Conservation (phyloP, 2,329 filamentous ascomycete genomes). For the Alternaria triticina region DNA sequence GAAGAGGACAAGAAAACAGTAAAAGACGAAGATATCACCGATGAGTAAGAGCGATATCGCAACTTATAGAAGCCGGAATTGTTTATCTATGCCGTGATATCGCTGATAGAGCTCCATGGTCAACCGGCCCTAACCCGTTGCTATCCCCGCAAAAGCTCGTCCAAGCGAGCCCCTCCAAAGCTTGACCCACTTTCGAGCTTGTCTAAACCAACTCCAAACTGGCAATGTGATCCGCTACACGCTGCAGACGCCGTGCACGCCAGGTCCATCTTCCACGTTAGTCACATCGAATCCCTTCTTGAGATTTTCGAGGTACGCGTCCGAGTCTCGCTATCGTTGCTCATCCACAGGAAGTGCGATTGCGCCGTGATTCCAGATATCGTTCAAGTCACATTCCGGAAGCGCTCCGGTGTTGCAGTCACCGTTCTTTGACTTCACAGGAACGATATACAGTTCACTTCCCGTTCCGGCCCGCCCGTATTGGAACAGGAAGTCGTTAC, state of each 20-base stretch:
- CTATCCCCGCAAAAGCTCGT: slow-evolving; percentile 26
- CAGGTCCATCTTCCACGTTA: background rate
- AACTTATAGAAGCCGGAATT: slow-evolving; percentile 10
- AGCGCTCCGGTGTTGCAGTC: background rate
- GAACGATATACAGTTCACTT: background rate
- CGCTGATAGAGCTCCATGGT: slow-evolving; percentile 12
- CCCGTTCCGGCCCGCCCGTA: background rate
- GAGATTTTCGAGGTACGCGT: background rate
- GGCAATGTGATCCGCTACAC: slow-evolving; percentile 16
- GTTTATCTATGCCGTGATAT: slow-evolving; percentile 11
- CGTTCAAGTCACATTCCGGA: background rate
- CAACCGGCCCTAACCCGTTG: slow-evolving; percentile 21
- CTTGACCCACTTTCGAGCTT: slow-evolving; percentile 10
- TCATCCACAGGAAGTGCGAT: background rate
- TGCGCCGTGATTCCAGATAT: background rate
- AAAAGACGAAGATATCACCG: background rate
- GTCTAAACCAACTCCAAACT: slow-evolving; percentile 9
- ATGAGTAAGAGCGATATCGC: background rate
- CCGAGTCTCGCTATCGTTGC: background rate
- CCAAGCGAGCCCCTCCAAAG: slow-evolving; percentile 15
- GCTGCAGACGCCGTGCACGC: slow-evolving; percentile 20
- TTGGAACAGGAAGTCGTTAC: background rate
- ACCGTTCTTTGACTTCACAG: background rate
- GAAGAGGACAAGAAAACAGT: no score
- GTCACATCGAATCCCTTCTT: background rate